Evolutionary conservation across 2,329 filamentous ascomycete species (phyloP).

Genomic region (Colletotrichum filicis): DNA sequence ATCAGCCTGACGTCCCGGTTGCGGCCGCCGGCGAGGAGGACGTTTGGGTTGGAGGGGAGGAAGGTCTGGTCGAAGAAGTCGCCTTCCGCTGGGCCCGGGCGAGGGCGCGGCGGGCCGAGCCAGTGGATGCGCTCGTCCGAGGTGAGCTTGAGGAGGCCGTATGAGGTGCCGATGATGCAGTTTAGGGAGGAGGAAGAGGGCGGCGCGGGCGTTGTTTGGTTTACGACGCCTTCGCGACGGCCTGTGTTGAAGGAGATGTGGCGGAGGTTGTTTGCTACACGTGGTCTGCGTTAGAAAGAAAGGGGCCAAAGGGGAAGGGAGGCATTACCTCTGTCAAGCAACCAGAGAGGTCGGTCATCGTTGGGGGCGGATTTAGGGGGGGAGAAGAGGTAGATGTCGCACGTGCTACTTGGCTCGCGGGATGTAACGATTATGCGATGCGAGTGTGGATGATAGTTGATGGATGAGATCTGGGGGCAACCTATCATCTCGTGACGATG

Average conservation of each 20-base stretch:
- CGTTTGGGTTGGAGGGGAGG: conserved; percentile 51
- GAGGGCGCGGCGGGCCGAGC: conserved; percentile 43
- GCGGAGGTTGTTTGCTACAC: conserved; percentile 46
- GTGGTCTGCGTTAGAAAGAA: background rate
- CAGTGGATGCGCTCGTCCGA: conserved; percentile 45
- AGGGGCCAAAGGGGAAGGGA: background rate
- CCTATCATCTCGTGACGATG: conserved; percentile 48
- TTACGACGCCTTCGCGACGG: conserved; percentile 46
- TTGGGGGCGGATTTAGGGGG: conserved; percentile 44
- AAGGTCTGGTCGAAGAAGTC: conserved; percentile 64
- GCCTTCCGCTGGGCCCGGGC: conserved; percentile 29
- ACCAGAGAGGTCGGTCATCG: conserved; percentile 48
- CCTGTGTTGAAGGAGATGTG: conserved; percentile 43
- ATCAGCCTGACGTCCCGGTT: conserved; percentile 56
- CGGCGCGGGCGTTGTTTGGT: conserved; percentile 56
- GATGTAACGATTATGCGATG: conserved; percentile 56
- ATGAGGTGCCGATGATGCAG: conserved; percentile 60
- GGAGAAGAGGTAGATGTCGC: conserved; percentile 51
- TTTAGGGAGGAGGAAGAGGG: conserved; percentile 47
- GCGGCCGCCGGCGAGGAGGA: conserved; percentile 64
- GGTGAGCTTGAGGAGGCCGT: conserved; percentile 55
- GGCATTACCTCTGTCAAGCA: conserved; percentile 42
- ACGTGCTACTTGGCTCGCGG: conserved; percentile 44
- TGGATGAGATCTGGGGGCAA: conserved; percentile 55
- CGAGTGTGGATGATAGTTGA: conserved; percentile 57